These are phyloP conservation scores for Candida caryicola DNA, from an alignment of 805 yeast species.

Conservation along the genomic window DNA sequence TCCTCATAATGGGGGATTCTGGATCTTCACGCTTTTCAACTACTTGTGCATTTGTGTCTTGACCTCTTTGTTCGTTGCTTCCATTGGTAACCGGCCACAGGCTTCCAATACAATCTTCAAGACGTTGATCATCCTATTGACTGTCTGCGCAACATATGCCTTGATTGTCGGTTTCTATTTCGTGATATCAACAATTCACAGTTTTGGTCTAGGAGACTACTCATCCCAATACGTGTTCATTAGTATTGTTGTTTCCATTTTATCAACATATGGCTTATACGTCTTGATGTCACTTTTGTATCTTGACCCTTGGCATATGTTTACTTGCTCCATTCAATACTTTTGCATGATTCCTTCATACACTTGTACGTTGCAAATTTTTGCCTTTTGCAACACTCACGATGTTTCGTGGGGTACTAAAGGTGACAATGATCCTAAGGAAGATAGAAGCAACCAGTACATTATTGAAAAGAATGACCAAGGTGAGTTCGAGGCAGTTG, in stretches of 20 bases:
- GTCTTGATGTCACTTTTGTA: constrained; percentile 77
- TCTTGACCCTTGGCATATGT: constrained; percentile 94
- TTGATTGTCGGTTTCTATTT: constrained; percentile 79
- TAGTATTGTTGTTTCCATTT: constrained; percentile 77
- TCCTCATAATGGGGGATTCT: constrained; percentile 72
- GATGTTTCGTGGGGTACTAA: constrained; percentile 99
- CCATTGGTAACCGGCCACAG: constrained; percentile 97
- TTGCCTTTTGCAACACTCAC: constrained; percentile 96
- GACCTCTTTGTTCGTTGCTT: constrained; percentile 84
- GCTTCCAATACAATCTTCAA: constrained; percentile 84
- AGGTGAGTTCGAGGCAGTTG: constrained; percentile 77
- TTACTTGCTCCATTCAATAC: constrained; percentile 85
- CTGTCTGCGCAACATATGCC: constrained; percentile 79
- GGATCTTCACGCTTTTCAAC: constrained; percentile 81
- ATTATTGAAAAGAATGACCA: constrained; percentile 75
- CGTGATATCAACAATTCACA: constrained; percentile 52
- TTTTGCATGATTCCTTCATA: constrained; percentile 87
- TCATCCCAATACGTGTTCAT: constrained; percentile 52
- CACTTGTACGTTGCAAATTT: constrained; percentile 88
- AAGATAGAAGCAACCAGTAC: constrained; percentile 73
- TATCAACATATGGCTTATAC: constrained; percentile 91
- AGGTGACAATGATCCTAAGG: constrained; percentile 74
- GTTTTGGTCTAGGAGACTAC: constrained; percentile 37
- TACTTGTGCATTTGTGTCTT: constrained; percentile 79
- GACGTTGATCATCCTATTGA: constrained; percentile 65